phyloP scores from a whole-genome alignment of 768 basidiomycete genomes.

The Tulasnella sp. region DNA sequence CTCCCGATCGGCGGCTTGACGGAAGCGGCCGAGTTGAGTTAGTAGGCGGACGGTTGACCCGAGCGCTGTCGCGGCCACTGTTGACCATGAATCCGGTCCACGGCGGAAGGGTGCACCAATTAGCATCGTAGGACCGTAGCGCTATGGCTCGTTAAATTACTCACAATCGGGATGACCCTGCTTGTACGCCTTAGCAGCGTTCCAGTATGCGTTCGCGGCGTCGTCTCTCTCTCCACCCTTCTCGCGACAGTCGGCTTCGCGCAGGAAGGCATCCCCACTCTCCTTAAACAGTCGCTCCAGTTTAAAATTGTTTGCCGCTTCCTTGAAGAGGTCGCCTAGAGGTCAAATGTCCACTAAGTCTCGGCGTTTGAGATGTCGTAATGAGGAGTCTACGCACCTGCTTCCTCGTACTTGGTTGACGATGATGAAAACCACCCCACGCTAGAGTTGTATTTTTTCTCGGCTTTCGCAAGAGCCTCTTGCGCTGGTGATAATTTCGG shows the following conservation, averaged over 20 bases:
- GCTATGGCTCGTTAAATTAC: conserved; percentile 32
- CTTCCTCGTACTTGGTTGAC: conserved; percentile 44
- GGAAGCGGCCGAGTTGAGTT: conserved; percentile 79
- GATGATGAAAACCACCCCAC: conserved; percentile 40
- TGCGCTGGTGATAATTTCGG: conserved; percentile 26
- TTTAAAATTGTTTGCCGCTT: conserved; percentile 35
- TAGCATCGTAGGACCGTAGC: neutral
- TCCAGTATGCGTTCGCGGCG: conserved; percentile 99
- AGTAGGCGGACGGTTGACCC: conserved; percentile 79
- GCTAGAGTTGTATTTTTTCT: conserved; percentile 28
- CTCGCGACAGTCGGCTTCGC: conserved; percentile 93
- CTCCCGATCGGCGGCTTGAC: conserved; percentile 96
- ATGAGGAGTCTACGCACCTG: conserved; percentile 38
- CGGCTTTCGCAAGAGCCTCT: conserved; percentile 25
- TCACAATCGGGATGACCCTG: conserved; percentile 78
- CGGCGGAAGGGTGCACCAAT: neutral
- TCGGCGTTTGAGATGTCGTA: neutral
- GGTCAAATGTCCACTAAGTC: neutral
- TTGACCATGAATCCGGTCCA: neutral
- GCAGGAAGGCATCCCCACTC: conserved; percentile 85
- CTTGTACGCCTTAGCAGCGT: conserved; percentile 95
- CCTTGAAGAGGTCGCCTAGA: conserved; percentile 20
- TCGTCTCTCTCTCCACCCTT: conserved; percentile 84
- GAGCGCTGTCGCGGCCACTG: conserved; percentile 87
- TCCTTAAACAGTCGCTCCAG: conserved; percentile 89